Conservation (phyloP, 441 rosid species). For the Aleurites moluccanus region DNA sequence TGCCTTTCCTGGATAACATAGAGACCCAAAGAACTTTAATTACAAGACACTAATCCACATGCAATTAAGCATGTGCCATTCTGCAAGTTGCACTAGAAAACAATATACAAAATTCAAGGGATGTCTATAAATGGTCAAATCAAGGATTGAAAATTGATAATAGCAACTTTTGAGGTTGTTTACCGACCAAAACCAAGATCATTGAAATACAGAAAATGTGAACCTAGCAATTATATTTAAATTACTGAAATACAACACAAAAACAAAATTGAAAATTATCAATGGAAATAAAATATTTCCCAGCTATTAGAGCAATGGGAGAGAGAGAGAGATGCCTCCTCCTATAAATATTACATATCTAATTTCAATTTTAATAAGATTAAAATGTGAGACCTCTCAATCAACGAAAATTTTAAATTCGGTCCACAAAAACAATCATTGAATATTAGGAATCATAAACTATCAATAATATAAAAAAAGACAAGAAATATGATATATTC, state of each 20-base stretch:
- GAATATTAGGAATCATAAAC: too few species aligned
- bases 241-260: background rate
- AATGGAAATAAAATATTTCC: background rate
- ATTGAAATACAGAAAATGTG: background rate
- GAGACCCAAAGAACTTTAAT: background rate
- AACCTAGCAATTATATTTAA: background rate
- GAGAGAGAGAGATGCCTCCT: too few species aligned
- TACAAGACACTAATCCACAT: background rate
- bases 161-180: background rate
- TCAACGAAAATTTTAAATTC: too few species aligned
- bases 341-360: too few species aligned
- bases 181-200: background rate
- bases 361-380: too few species aligned
- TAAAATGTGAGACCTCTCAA: too few species aligned
- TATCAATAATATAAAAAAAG: background rate
- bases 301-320: background rate
- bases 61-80: constrained; percentile 10
- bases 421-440: too few species aligned
- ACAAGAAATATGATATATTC: background rate
- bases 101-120: constrained; percentile 19
- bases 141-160: background rate
- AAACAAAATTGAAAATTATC: background rate
- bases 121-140: background rate
- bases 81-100: constrained; percentile 7
- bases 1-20: background rate